Conservation (phyloP, 495 filamentous ascomycete species). For the Neurospora sp. region DNA sequence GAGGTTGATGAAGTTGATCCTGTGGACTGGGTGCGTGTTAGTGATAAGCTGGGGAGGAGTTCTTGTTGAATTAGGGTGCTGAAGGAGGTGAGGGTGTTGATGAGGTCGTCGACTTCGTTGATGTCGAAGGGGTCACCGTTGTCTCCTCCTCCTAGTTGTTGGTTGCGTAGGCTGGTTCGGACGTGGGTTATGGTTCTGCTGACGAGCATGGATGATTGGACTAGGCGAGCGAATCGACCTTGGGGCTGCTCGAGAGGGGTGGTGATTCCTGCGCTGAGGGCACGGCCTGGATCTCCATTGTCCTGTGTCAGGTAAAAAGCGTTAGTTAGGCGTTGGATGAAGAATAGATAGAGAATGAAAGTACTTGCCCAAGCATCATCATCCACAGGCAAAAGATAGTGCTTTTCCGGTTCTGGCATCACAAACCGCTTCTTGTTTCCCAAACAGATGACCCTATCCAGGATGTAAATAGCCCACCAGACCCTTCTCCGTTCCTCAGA, state of each 20-base stretch:
- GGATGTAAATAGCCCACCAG: conserved; percentile 44
- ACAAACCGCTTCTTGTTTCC: conserved; percentile 34
- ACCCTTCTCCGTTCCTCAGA: conserved; percentile 37
- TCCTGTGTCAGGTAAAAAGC: conserved; percentile 10
- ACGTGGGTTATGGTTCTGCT: conserved; percentile 17
- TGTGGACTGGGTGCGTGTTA: background rate
- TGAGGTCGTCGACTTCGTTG: conserved; percentile 1
- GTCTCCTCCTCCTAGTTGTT: background rate
- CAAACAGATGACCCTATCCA: conserved; percentile 37
- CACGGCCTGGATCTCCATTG: conserved; percentile 17
- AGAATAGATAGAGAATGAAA: background rate
- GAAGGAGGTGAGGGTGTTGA: conserved; percentile 8
- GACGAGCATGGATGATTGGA: conserved; percentile 24
- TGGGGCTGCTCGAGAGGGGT: conserved; percentile 15
- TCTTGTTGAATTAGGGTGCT: conserved; percentile 5
- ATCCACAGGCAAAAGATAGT: conserved; percentile 32
- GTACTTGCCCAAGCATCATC: conserved; percentile 34
- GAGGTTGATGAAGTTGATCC: background rate
- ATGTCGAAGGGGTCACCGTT: conserved; percentile 6
- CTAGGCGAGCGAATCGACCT: conserved; percentile 31
- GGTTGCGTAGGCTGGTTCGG: conserved; percentile 1
- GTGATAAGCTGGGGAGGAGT: background rate
- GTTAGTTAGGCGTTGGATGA: background rate
- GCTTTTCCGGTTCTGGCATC: conserved; percentile 30
- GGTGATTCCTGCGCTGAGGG: conserved; percentile 5